Base-by-base conservation (phyloP, 352 stramenopile species). In the Phytophthora chlamydospora region DNA sequence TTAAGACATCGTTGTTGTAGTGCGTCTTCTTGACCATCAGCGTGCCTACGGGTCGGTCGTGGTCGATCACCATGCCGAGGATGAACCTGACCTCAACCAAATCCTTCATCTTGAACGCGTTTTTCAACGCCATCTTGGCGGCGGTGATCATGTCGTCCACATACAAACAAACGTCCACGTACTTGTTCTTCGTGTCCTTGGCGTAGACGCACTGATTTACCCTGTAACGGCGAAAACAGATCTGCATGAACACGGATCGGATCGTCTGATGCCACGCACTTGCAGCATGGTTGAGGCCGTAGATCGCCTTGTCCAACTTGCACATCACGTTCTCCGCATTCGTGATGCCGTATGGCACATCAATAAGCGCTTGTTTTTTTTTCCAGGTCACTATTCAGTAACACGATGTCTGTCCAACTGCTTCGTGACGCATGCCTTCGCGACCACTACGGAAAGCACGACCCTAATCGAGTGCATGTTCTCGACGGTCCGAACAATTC, bases 211-310 rank as follows among this genome's bases (percentile, higher is more conserved):
- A n/a, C n/a, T n/a, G n/a, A n/a, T n/a, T n/a, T n/a, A n/a, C n/a
- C n/a, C n/a, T n/a, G n/a, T n/a, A n/a, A n/a, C n/a, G n/a, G n/a
- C n/a, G n/a, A n/a, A n/a, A n/a, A n/a, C n/a, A n/a, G n/a, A n/a
- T n/a, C n/a, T n/a, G n/a, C n/a, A n/a, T n/a, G n/a, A n/a, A n/a
- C n/a, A n/a, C n/a, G n/a, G n/a, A n/a, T n/a, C n/a, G n/a, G n/a
- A n/a, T n/a, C n/a, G n/a, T n/a, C n/a, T n/a, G n/a, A n/a, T 58
- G 58, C 36, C 46, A 65, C 4, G 35, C 57, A 40, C 46, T 36
- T 40, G 58, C 48, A 17, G 58, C 45, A n/a, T 67, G 48, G 24
- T 60, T 53, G 5, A 67, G 19, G 4, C 58, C 39, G 41, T 67
- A 67, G 13, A 67, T 21, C n/a, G 47, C 36, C 36, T 59, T 51